Evolutionary conservation across 345 rosid genomes (phyloP).

Genomic region (Citrus medica): DNA sequence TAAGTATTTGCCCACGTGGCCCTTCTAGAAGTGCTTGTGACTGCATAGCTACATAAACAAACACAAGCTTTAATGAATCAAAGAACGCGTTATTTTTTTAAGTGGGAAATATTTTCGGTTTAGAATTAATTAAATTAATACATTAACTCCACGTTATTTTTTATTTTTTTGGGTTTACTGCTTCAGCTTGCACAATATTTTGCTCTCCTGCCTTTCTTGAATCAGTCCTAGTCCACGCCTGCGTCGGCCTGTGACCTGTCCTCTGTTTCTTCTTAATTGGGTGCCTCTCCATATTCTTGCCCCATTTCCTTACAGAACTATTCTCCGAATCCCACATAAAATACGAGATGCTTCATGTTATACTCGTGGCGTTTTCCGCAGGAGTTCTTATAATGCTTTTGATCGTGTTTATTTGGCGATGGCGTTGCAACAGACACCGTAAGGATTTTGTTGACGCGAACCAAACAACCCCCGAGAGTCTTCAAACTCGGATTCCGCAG

Average conservation of each 20-base stretch:
- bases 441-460: constrained; percentile 8
- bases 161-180: not conserved
- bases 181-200: constrained; percentile 5
- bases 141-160: not conserved
- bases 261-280: not conserved
- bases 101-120: constrained; percentile 22
- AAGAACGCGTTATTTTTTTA: constrained; percentile 4
- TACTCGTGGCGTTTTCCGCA: constrained; percentile 28
- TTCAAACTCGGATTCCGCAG: constrained; percentile 50
- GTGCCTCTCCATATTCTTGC: not conserved
- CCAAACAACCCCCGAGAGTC: constrained; percentile 23
- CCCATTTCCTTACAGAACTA: constrained; percentile 1
- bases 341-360: constrained; percentile 24
- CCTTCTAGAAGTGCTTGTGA: constrained; percentile 22
- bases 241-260: not conserved
- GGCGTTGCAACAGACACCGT: constrained; percentile 29
- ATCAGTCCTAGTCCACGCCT: constrained; percentile 46
- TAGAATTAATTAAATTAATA: constrained; percentile 7
- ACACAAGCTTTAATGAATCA: not conserved
- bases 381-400: constrained; percentile 26
- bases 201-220: constrained; percentile 35
- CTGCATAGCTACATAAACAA: not conserved
- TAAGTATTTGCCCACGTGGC: not conserved
- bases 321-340: not conserved
- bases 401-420: constrained; percentile 38